Conservation (phyloP, 768 basidiomycete genomes). For the Lactifluus piperatus region DNA sequence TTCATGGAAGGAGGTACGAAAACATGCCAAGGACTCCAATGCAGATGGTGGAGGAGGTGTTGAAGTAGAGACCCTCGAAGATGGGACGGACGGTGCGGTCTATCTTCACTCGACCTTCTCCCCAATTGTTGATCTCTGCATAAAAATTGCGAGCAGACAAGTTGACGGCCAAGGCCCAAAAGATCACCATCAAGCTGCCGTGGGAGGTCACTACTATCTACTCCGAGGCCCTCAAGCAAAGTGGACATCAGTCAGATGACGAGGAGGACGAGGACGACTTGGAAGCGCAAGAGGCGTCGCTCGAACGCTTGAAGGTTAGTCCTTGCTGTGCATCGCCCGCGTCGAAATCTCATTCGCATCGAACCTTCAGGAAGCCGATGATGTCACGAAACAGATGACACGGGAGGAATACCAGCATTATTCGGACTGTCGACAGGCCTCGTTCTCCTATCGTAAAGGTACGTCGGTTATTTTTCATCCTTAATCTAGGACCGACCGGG, state of each 20-base stretch:
- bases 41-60: slow-evolving; percentile 74
- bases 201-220: slow-evolving; percentile 95
- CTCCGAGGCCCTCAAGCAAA: slow-evolving; percentile 59
- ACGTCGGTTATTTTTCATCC: slow-evolving; percentile 15
- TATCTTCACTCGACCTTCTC: neutral
- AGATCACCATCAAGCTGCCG: slow-evolving; percentile 89
- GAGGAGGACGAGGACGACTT: slow-evolving; percentile 96
- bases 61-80: slow-evolving; percentile 77
- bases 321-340: neutral
- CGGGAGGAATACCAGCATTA: slow-evolving; percentile 96
- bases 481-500: neutral
- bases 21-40: slow-evolving; percentile 86
- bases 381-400: slow-evolving; percentile 92
- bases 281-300: slow-evolving; percentile 92
- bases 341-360: neutral
- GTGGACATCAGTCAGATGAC: slow-evolving; percentile 62
- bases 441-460: slow-evolving; percentile 97
- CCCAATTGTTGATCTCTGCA: slow-evolving; percentile 1
- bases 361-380: slow-evolving; percentile 85
- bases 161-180: slow-evolving; percentile 74
- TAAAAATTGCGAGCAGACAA: slow-evolving; percentile 44
- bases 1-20: slow-evolving; percentile 95
- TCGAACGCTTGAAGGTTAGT: slow-evolving; percentile 67
- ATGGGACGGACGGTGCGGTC: slow-evolving; percentile 64
- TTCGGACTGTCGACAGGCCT: slow-evolving; percentile 92